Base-by-base conservation (phyloP, 116 monocot genomes). In the Trichopus zeylanicus region DNA sequence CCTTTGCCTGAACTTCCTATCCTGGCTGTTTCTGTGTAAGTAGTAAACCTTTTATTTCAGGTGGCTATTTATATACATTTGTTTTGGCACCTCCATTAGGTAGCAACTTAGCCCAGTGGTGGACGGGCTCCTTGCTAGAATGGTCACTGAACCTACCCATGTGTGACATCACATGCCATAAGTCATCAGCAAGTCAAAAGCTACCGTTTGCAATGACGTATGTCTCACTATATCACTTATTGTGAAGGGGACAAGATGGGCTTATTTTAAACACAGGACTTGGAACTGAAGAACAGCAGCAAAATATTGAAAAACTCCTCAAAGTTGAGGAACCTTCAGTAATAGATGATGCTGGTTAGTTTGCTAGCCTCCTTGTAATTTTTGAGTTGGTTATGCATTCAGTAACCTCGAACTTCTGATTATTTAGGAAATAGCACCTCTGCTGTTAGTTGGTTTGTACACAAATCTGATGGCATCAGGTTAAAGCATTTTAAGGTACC, bases 401-500 rank as follows among this genome's bases (percentile, higher is more conserved):
- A 33, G 11, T 66, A 30, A 33, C 51, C 29, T 29, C 47, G n/a
- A 42, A n/a, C 21, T 18, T 48, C 20, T 29, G 31, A 29, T 22
- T 60, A 12, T 75, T 20, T 60, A 64, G 42, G 56, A 76, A 81
- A 47, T 18, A 67, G 59, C 63, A 63, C 78, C 57, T 60, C 81
- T 55, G 26, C 66, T 61, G 93, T 98, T 23, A 82, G 55, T 53
- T 97, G 97, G 97, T 25, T 75, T 31, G 53, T 72, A 91, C 68
- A 79, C n/a, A n/a, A 79, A 59, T 62, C 73, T 66, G 75, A 80
- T 55, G 91, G 77, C 37, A 81, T 97, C 70, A 68, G 58, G 51
- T 62, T 97, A 28, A 85, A 73, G 69, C 97, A 97, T 68, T 62
- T 68, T 33, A 97, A 97, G 85, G 97, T 97, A 73, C 31, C n/a